Evolutionary conservation across 371 early-diverging fungal genomes (phyloP), one percentile per base, ranked within the genome.

Genomic region (Rhizopus stolonifer): DNA sequence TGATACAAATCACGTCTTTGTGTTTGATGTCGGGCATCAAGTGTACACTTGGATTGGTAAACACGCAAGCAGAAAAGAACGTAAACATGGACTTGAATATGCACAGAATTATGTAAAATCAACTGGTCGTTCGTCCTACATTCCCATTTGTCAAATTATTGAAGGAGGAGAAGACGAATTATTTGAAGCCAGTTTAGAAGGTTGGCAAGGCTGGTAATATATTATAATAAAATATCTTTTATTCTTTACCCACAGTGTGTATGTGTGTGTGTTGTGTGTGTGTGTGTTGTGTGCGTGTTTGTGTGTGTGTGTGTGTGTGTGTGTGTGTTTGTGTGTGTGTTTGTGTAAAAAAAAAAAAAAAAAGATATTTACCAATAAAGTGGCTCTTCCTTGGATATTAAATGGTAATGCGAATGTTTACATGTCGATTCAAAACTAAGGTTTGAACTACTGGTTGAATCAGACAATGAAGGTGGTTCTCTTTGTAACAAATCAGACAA

Each of bases 41-140:
- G 81, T 87, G 13, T 85, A 77, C 58, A 69, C 78, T 26, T 87
- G 88, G 88, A 65, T 85, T 46, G 88, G 88, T 29, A 65, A 56
- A 15, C 58, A 70, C 9, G 83, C 89, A 14, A 79, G 73, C 39
- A 61, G 72, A 14, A 78, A 82, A 25, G 91, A 89, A 65, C 70
- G 79, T 45, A 61, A 56, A 26, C 51, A 65, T 38, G 85, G 84
- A 13, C 58, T 89, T 21, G 76, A 81, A 46, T 80, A 77, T 58
- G 88, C 89, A 11, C 78, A 86, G 46, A 70, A 78, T 34, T 85
- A 86, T 62, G 64, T 86, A 47, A 73, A 76, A 55, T 51, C 61
- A 11, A 51, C 70, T 21, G 67, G 68, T 26, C 72, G 82, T 24
- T 75, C 88, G 5, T 26, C 75, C 29, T 75, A 72, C 29, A 77